These are phyloP conservation scores for Neopestalotiopsis clavispora DNA, from an alignment of 2,329 filamentous ascomycete species.

Conservation along the genomic window DNA sequence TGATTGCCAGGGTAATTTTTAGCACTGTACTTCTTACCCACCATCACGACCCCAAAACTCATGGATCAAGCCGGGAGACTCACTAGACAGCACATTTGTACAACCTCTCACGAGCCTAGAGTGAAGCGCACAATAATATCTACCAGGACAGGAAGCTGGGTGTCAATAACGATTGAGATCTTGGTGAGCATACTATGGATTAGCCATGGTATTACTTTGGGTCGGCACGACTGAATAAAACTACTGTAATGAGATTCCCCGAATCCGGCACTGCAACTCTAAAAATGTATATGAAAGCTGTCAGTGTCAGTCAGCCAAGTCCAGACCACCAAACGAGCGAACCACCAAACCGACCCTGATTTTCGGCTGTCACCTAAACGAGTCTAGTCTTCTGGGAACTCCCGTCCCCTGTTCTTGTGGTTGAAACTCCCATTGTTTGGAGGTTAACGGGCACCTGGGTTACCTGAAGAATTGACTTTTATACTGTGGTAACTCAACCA, in stretches of 20 bases:
- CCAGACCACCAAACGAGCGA: neutral
- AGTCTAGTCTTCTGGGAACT: neutral
- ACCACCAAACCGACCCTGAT: constrained; percentile 8
- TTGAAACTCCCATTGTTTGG: constrained; percentile 10
- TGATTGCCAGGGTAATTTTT: too few relatives aligned
- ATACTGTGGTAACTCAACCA: neutral
- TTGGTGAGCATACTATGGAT: too few relatives aligned
- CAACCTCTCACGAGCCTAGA: neutral
- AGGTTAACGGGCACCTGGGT: neutral
- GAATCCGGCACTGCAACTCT: neutral
- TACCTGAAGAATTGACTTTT: neutral
- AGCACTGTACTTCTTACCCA: too few relatives aligned
- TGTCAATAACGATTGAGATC: too few relatives aligned
- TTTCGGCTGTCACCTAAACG: constrained; percentile 1
- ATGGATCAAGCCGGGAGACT: neutral
- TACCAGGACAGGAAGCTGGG: too few relatives aligned
- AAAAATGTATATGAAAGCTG: neutral
- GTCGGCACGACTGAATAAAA: too few relatives aligned
- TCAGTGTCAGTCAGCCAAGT: neutral
- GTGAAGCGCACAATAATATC: neutral
- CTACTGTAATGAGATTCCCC: neutral
- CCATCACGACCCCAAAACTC: too few relatives aligned
- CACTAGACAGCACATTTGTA: neutral
- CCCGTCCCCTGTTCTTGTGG: neutral
- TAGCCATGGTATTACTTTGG: too few relatives aligned